These are phyloP conservation scores for Hypocrella siamensis DNA, from an alignment of 2,329 filamentous ascomycete genomes.

Conservation along the genomic window DNA sequence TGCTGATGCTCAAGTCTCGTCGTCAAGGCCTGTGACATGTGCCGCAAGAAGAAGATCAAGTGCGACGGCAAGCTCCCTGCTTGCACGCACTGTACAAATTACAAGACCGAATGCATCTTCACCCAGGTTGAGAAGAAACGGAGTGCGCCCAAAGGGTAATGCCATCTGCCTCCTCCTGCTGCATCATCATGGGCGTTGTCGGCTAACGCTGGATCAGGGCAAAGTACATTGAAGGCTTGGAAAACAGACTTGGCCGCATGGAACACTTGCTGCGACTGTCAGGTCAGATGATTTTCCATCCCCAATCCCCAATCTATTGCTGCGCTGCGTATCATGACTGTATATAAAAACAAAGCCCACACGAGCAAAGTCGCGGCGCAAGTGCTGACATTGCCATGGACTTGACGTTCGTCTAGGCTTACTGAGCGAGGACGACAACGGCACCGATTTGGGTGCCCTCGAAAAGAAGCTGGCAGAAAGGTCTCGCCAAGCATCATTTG, in stretches of 20 bases:
- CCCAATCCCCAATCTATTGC: constrained; percentile 4
- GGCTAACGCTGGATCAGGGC: constrained; percentile 37
- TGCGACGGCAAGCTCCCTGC: constrained; percentile 92
- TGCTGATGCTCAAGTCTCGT: constrained; percentile 3
- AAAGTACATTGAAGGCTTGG: constrained; percentile 93
- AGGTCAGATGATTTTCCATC: too few relatives aligned
- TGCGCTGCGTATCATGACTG: too few relatives aligned
- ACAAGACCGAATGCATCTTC: constrained; percentile 95
- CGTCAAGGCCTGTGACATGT: constrained; percentile 83
- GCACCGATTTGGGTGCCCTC: constrained; percentile 74
- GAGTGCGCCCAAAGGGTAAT: constrained; percentile 89
- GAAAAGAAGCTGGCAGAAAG: constrained; percentile 60
- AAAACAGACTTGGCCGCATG: constrained; percentile 92
- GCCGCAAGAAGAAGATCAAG: constrained; percentile 93
- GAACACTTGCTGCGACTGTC: constrained; percentile 79
- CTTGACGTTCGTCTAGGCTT: constrained; percentile 38
- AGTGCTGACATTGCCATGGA: too few relatives aligned
- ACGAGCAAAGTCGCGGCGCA: too few relatives aligned
- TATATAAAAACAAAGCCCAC: too few relatives aligned
- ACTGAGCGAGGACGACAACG: constrained; percentile 70
- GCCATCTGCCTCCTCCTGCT: constrained; percentile 9
- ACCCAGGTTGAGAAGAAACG: constrained; percentile 98
- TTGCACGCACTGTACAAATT: constrained; percentile 92
- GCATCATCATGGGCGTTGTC: too few relatives aligned
- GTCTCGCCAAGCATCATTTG: constrained; percentile 32